Base-by-base conservation (phyloP, 1,139 yeast genomes). In the Pichia sp. region DNA sequence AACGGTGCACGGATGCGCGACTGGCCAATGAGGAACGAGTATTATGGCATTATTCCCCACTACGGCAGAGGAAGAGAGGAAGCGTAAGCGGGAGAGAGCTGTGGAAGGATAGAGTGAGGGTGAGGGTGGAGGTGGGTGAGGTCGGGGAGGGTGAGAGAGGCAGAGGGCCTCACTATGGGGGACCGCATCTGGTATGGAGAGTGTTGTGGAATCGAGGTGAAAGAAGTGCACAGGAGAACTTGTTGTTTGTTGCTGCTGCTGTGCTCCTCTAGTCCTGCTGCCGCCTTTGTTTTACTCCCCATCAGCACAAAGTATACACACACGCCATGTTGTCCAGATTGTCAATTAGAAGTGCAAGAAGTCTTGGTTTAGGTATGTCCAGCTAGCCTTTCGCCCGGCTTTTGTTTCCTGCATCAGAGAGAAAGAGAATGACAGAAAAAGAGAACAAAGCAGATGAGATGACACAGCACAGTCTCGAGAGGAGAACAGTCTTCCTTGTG, bases 271-370 rank as follows among this genome's bases (percentile, higher is more conserved):
- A 4, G 7, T n/a, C 10, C 5, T 31, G 34, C 2, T 15, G 29
- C 15, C 41, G 23, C 31, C 31, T 42, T 5, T 34, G 41, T 26
- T 36, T 38, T 55, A 47, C 52, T 8, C n/a, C 5, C 26, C 16
- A 10, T 19, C 26, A 19, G 45, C 45, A 42, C 11, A 42, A 23
- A 16, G n/a, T 13, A 42, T 26, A 19, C 26, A 10, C 45, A 15
- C 45, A 42, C 10, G 45, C 26, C 26, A 67, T 67, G 69, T 61
- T 67, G 56, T 61, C 69, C 31, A 66, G 68, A 64, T 59, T 79
- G 71, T 79, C 83, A 60, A 72, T 78, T 66, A 81, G 83, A 78
- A 75, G 81, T 66, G 71, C 80, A 56, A 70, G 78, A 74, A 74
- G 74, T 70, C 72, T 78, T 64, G 78, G 80, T 58, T 54, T 63